phyloP scores from a whole-genome alignment of 2,329 filamentous ascomycete species.

The Apiospora rasikravindrae region DNA sequence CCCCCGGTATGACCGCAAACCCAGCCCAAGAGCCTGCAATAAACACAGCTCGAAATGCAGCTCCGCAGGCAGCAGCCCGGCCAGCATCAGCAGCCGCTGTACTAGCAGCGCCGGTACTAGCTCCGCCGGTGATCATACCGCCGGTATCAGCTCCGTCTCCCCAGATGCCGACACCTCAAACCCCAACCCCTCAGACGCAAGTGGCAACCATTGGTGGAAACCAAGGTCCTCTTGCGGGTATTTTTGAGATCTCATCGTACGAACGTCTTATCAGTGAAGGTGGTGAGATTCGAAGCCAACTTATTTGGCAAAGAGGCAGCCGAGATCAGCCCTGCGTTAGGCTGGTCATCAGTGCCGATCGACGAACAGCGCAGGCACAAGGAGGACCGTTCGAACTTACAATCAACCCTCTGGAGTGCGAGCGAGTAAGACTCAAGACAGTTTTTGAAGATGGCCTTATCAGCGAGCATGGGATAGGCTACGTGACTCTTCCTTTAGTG shows the following conservation, averaged over 20 bases:
- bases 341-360: neutral
- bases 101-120: neutral
- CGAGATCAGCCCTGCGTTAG: slow-evolving; percentile 4
- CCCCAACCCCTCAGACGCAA: neutral
- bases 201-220: neutral
- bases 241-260: neutral
- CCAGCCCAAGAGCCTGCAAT: neutral
- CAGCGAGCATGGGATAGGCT: neutral
- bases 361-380: neutral
- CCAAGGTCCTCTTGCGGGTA: neutral
- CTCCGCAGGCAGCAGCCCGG: neutral
- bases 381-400: neutral
- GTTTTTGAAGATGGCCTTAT: neutral
- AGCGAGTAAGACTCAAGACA: slow-evolving; percentile 1
- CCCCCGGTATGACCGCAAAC: neutral
- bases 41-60: neutral
- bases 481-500: neutral
- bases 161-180: neutral
- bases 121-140: neutral
- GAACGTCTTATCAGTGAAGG: neutral
- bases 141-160: neutral
- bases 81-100: neutral
- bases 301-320: slow-evolving; percentile 5
- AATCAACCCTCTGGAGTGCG: neutral
- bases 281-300: neutral